Conservation (phyloP, 1,284 basidiomycete genomes). For the Melampsora abietis-canadensis region DNA sequence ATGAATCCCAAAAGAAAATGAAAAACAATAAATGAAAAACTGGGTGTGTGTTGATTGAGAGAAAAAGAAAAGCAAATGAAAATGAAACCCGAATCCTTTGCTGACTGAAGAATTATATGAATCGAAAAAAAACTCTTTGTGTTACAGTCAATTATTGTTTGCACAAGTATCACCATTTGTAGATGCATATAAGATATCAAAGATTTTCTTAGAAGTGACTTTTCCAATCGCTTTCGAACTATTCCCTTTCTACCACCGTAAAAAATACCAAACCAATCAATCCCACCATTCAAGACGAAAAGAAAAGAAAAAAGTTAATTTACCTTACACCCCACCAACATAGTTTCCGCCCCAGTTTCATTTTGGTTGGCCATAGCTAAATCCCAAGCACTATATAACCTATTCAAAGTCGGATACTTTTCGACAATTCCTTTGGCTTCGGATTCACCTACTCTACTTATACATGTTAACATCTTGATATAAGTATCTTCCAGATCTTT, state of each 20-base stretch:
- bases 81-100: not conserved
- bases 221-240: conserved; percentile 14
- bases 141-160: not conserved
- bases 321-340: conserved; percentile 32
- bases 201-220: conserved; percentile 30
- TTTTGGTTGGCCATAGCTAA: not conserved
- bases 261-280: not conserved
- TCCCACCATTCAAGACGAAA: not conserved
- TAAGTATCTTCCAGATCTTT: conserved; percentile 26
- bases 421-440: conserved; percentile 31
- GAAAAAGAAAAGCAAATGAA: not conserved
- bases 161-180: conserved; percentile 23
- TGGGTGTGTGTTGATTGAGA: not conserved
- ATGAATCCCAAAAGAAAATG: not conserved
- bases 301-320: not conserved
- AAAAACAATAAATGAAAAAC: not conserved
- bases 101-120: not conserved
- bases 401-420: conserved; percentile 24
- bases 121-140: not conserved
- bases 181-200: conserved; percentile 19
- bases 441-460: conserved; percentile 20
- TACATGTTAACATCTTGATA: conserved; percentile 31
- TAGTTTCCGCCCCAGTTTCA: conserved; percentile 9
- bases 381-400: conserved; percentile 21
- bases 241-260: conserved; percentile 18